Percentiles rank a stretch among this genome's conserved stretches.
Conservation (phyloP, 2,329 filamentous ascomycete species). For the Diaporthe australafricana region DNA sequence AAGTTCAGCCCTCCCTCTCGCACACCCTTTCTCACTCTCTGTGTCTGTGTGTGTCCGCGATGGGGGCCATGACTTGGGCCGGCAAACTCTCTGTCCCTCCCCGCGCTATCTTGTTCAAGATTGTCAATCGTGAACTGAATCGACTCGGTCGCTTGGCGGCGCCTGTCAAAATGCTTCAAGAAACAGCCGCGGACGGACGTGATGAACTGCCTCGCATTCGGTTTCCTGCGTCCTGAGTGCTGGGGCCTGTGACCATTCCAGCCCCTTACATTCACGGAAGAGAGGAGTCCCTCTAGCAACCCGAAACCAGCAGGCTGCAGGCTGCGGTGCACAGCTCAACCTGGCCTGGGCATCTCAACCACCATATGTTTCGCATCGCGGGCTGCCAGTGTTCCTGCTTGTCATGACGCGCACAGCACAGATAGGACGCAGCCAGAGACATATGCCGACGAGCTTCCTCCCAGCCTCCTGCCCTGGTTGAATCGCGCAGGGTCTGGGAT, state of each 20-base stretch:
- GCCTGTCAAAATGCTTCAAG: conserved; percentile 7
- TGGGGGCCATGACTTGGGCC: conserved; percentile 3
- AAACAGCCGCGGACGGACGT: neutral
- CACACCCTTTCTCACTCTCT: neutral
- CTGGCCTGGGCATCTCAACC: conserved; percentile 4
- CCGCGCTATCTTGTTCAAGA: neutral
- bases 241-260: neutral
- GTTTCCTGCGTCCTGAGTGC: neutral
- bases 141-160: conserved; percentile 7
- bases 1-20: neutral
- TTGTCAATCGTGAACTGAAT: conserved; percentile 19
- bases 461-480: conserved; percentile 2
- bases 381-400: neutral
- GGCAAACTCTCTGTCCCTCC: conserved; percentile 9
- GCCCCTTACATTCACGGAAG: neutral
- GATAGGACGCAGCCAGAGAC: neutral
- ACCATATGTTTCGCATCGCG: neutral
- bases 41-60: neutral
- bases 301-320: neutral
- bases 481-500: conserved; percentile 7
- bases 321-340: neutral
- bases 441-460: neutral
- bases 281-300: neutral
- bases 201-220: conserved; percentile 1
- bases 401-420: neutral